Conservation (phyloP, 768 basidiomycete genomes). For the Dioszegia hungarica region DNA sequence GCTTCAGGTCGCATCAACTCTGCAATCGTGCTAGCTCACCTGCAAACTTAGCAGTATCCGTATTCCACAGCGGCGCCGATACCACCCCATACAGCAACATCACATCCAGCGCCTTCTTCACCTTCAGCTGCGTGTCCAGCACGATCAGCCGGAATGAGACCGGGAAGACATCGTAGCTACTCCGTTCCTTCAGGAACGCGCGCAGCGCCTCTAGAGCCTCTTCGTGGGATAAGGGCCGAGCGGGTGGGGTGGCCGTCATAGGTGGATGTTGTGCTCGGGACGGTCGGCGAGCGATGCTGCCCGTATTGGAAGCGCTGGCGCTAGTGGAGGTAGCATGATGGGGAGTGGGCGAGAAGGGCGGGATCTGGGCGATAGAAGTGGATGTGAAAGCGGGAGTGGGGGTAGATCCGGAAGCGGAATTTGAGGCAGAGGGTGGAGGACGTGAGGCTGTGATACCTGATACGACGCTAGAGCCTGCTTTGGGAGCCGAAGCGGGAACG, state of each 20-base stretch:
- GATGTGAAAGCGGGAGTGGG: too few relatives aligned
- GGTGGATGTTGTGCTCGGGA: conserved; percentile 36
- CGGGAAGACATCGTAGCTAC: conserved; percentile 93
- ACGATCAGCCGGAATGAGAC: conserved; percentile 95
- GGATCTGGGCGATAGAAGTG: too few relatives aligned
- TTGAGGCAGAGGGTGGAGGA: too few relatives aligned
- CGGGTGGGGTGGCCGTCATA: conserved; percentile 16
- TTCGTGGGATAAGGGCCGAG: conserved; percentile 37
- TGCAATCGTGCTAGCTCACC: too few relatives aligned
- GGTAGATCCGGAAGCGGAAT: too few relatives aligned
- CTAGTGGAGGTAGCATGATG: neutral
- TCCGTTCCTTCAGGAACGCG: conserved; percentile 73
- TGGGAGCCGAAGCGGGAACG: neutral
- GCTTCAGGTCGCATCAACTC: conserved; percentile 7
- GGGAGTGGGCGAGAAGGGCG: neutral
- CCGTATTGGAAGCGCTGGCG: neutral
- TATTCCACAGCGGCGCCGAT: conserved; percentile 97
- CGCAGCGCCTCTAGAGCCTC: conserved; percentile 59
- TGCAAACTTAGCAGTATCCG: conserved; percentile 82
- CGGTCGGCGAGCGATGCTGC: conserved; percentile 20
- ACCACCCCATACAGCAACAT: conserved; percentile 80
- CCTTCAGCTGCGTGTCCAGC: conserved; percentile 89
- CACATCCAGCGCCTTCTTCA: conserved; percentile 77
- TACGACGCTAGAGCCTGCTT: conserved; percentile 3
- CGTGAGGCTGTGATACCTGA: neutral